A percentile compares a stretch with the other conserved stretches of the same genome.
These are phyloP conservation scores for Albatrellus sp. DNA, from an alignment of 1,284 basidiomycete species.

Conservation along the genomic window DNA sequence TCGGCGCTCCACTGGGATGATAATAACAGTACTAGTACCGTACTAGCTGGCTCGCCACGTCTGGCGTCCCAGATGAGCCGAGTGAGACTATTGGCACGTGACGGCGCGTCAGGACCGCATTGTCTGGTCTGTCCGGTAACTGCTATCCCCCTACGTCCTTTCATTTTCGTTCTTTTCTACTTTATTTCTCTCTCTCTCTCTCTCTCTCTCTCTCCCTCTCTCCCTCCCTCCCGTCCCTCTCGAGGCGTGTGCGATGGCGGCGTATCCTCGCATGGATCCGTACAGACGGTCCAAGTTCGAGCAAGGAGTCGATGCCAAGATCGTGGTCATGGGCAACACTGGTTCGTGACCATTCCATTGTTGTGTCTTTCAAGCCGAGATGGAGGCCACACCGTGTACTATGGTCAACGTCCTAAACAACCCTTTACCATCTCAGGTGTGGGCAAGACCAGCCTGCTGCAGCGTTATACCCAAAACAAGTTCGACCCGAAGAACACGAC, in stretches of 20 bases:
- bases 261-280: conserved; percentile 39
- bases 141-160: not conserved
- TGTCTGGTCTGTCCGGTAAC: not conserved
- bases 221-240: conserved; percentile 14
- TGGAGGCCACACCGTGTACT: too few relatives aligned
- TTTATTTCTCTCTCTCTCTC: conserved; percentile 8
- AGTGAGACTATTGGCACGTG: not conserved
- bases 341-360: conserved; percentile 32
- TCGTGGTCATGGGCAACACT: conserved; percentile 94
- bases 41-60: too few relatives aligned
- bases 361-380: too few relatives aligned
- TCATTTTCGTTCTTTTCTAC: conserved; percentile 13
- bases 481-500: conserved; percentile 81
- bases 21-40: too few relatives aligned
- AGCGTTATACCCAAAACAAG: conserved; percentile 85
- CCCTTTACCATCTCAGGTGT: conserved; percentile 46
- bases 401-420: not conserved
- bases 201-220: conserved; percentile 6
- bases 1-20: too few relatives aligned
- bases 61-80: too few relatives aligned
- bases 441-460: conserved; percentile 89
- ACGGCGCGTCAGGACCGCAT: not conserved
- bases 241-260: conserved; percentile 18
- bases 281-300: conserved; percentile 57
- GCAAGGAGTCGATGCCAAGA: conserved; percentile 86